Evolutionary conservation across 768 basidiomycete genomes (phyloP), one percentile per base, ranked within the genome.

Genomic region (Suillus subaureus): DNA sequence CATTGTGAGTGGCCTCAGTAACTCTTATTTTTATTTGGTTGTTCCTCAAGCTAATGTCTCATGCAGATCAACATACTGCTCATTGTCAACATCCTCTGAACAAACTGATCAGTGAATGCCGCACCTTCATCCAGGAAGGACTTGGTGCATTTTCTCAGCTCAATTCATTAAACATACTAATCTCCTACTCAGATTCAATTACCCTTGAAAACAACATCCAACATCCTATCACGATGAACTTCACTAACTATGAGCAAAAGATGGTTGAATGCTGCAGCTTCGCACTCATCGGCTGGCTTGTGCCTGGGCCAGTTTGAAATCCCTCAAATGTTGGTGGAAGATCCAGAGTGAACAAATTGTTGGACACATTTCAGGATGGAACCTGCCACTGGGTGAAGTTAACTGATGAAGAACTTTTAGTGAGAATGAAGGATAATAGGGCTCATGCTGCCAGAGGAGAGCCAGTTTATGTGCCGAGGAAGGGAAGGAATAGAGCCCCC

Each of bases 271-370:
- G 9, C 47, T 26, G 12, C 11, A 31, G 61, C 49, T n/a, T 62
- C 2, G 6, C 23, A 2, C 43, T 62, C 7, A n/a, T 31, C 2
- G 9, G 18, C 40, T 39, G 61, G 61, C 40, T 28, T n/a, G 18
- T 64, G 4, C 1, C 33, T 26, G 64, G 58, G 21, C 6, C 15
- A 6, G 39, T 54, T 31, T 18, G 9, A 16, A 66, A 63, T 40
- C 61, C 65, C 21, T 13, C 18, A 2, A 55, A 62, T 23, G 23
- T 66, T 54, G 65, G 65, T 4, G 15, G 26, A 51, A 51, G 26
- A 51, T 3, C 49, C 4, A 7, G 1, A 11, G 49, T 51, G 13
- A 13, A 51, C 15, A 51, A 7, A 15, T 28, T 51, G 26, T 26
- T 51, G 26, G 13, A 11, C 5, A 15, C 13, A 8, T 23, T 51